Conservation (phyloP, 495 filamentous ascomycete genomes). For the Daldinia childiae region DNA sequence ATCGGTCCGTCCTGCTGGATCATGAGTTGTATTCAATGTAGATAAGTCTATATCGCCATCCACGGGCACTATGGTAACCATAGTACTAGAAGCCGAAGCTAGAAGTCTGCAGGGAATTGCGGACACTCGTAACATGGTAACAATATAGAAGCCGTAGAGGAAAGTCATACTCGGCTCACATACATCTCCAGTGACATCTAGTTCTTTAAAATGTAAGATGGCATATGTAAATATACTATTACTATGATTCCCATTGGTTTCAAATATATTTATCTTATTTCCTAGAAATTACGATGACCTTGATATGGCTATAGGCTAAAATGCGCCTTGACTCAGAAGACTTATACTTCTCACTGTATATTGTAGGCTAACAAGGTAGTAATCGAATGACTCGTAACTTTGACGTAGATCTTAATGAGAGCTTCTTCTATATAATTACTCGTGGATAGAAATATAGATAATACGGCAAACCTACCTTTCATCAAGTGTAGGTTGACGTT, state of each 20-base stretch:
- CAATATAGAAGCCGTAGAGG: neutral
- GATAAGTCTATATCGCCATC: neutral
- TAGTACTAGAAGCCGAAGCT: neutral
- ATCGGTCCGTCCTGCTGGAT: neutral
- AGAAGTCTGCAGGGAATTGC: neutral
- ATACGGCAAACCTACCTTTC: too few species aligned
- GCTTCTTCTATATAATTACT: too few species aligned
- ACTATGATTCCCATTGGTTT: neutral
- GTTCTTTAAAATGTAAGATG: neutral
- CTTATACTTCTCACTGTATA: neutral
- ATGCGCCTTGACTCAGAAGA: neutral
- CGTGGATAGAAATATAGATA: too few species aligned
- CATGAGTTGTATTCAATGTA: neutral
- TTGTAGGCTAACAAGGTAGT: neutral
- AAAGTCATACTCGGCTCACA: neutral
- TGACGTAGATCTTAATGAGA: too few species aligned
- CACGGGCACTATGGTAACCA: neutral
- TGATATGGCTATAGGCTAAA: neutral
- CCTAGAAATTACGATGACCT: neutral
- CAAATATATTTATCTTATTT: neutral
- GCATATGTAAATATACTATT: neutral
- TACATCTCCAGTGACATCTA: neutral
- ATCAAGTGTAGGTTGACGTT: too few species aligned
- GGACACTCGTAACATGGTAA: neutral
- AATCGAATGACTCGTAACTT: neutral